These are phyloP conservation scores for Persicaria maculosa DNA, from an alignment of 148 eudicot genomes.

Conservation along the genomic window DNA sequence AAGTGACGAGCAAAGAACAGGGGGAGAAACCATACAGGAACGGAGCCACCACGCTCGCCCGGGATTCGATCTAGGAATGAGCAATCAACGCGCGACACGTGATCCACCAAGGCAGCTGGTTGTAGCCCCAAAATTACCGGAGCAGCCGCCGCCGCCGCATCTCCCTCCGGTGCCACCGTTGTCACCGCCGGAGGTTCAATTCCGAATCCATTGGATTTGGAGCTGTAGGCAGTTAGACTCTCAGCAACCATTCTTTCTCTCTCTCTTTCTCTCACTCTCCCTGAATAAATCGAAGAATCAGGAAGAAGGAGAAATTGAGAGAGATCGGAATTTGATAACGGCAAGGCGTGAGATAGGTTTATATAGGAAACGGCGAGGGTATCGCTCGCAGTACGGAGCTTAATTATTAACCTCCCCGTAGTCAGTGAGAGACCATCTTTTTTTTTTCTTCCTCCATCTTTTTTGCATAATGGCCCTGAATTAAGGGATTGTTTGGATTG, in stretches of 20 bases:
- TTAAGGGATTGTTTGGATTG: no score
- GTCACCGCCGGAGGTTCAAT: background rate
- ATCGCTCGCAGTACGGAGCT: background rate
- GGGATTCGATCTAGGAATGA: conserved; percentile 63
- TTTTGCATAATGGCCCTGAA: no score
- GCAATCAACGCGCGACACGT: conserved; percentile 72
- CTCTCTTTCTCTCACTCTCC: background rate
- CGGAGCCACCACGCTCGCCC: conserved; percentile 85
- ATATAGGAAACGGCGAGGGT: conserved; percentile 1
- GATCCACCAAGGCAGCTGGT: conserved; percentile 82
- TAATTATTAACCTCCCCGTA: background rate
- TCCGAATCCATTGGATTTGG: conserved; percentile 7
- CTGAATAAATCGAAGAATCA: background rate
- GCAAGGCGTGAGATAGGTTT: background rate
- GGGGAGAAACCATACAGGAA: conserved; percentile 42
- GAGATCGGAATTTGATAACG: background rate
- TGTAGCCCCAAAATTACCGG: conserved; percentile 49
- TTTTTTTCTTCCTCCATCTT: no score
- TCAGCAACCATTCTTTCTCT: conserved; percentile 11
- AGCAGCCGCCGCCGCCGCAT: background rate
- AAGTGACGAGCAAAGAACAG: background rate
- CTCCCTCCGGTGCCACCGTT: background rate
- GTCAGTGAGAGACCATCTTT: no score
- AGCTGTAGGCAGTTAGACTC: background rate
- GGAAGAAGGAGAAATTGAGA: conserved; percentile 1